Evolutionary conservation across 306 rosid species (phyloP), one percentile per base, ranked within the genome.

Genomic region (Senna siamea): DNA sequence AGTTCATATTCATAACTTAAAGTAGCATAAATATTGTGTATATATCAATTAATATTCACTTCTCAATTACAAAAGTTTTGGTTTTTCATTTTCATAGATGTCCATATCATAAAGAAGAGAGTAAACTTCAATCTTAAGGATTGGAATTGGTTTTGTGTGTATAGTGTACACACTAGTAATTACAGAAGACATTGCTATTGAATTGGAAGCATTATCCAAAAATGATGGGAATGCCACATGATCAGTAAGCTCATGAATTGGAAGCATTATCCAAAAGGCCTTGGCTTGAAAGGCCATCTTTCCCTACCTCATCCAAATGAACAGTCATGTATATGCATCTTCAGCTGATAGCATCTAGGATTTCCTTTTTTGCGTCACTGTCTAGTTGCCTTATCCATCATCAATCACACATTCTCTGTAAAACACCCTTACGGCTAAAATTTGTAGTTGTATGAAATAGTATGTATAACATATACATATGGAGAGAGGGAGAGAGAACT

Each of bases 341-440:
- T 82, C 44, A 74, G 47, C 9, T 41, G 52, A 59, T 66, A 30
- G 46, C 76, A 52, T 51, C 67, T 5, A 23, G 22, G 14, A 52
- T 47, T 57, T 79, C 56, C 30, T 26, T 47, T 58, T 64, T n/a
- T 72, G 69, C n/a, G 53, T 60, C 69, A 64, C 28, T 72, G 44
- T 72, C 80, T 47, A 40, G 9, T 76, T 58, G 53, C 71, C 80
- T 68, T 79, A 76, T 83, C 77, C 82, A 4, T 83, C n/a, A 41
- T 23, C 79, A 23, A 35, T 66, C 40, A 50, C 76, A 57, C 58
- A 26, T 52, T 70, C 63, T 70, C 32, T 74, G 0, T 28, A 54
- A 54, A 43, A 22, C 13, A 9, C 41, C 67, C 15, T 40, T 75
- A 47, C 71, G 72, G 78, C 77, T 81, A 68, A 62, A 35, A 81